phyloP scores from a whole-genome alignment of 768 basidiomycete species.

The Mycena crocata region DNA sequence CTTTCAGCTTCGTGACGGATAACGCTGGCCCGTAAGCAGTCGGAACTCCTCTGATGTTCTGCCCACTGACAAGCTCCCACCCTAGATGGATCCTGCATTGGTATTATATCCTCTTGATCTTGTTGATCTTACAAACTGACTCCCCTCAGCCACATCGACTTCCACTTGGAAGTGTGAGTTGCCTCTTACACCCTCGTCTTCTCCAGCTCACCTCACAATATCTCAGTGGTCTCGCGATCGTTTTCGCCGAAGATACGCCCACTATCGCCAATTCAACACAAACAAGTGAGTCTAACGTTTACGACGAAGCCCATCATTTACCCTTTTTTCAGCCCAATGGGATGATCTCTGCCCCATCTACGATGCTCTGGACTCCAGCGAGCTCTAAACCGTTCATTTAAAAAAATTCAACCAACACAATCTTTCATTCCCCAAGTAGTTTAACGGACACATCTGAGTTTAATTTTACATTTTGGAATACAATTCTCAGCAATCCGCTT shows the following conservation, averaged over 20 bases:
- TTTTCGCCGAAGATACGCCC: slow-evolving; percentile 16
- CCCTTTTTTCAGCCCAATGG: not conserved
- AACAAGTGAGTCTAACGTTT: not conserved
- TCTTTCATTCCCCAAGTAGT: too few species aligned
- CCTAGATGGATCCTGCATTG: slow-evolving; percentile 19
- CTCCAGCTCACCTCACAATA: not conserved
- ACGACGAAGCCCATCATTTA: not conserved
- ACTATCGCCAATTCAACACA: not conserved
- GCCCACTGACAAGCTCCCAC: not conserved
- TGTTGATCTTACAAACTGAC: not conserved
- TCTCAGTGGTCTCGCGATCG: slow-evolving; percentile 8
- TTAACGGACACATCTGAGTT: too few species aligned
- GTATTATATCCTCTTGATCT: not conserved
- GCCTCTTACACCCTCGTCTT: not conserved
- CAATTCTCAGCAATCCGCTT: too few species aligned
- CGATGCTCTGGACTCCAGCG: not conserved
- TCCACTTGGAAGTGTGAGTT: slow-evolving; percentile 19
- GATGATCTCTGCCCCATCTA: slow-evolving; percentile 15
- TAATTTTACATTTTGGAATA: too few species aligned
- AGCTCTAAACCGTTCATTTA: not conserved
- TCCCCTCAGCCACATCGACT: slow-evolving; percentile 18
- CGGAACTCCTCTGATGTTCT: too few species aligned
- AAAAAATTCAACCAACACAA: too few species aligned
- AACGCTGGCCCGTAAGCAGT: slow-evolving; percentile 37
- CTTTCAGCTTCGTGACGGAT: slow-evolving; percentile 54